Evolutionary conservation across 495 filamentous ascomycete genomes (phyloP).

Genomic region (Umbilicaria muhlenbergii): DNA sequence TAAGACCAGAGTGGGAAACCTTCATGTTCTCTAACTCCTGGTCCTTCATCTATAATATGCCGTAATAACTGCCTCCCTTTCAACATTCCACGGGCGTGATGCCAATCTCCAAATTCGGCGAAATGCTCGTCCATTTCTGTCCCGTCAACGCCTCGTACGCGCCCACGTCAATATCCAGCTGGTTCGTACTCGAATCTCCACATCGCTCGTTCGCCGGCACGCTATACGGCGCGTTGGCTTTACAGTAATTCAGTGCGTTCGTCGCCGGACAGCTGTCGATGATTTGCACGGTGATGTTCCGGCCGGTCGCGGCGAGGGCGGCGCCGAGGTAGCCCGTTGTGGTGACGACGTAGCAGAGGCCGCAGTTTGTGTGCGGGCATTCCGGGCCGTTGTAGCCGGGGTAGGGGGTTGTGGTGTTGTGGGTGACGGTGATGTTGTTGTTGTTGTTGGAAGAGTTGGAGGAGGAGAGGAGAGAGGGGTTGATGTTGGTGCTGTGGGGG

Average conservation of each 20-base stretch:
- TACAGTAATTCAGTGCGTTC: conserved; percentile 11
- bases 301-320: conserved; percentile 1
- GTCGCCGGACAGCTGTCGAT: conserved; percentile 9
- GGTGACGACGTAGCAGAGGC: conserved; percentile 11
- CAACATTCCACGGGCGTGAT: background rate
- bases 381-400: conserved; percentile 4
- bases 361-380: conserved; percentile 10
- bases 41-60: background rate
- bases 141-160: conserved; percentile 1
- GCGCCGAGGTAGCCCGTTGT: conserved; percentile 3
- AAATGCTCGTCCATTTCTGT: background rate
- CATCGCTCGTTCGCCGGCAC: conserved; percentile 1
- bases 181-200: conserved; percentile 1
- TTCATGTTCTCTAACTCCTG: background rate
- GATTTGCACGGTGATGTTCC: conserved; percentile 12
- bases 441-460: too few species aligned
- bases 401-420: conserved; percentile 6
- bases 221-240: conserved; percentile 4
- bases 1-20: too few species aligned
- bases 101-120: background rate
- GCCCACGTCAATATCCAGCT: conserved; percentile 5
- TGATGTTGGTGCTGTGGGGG: too few species aligned
- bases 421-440: too few species aligned
- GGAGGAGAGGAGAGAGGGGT: too few species aligned
- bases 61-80: background rate